A percentile compares a stretch with the other conserved stretches of the same genome.
These are phyloP conservation scores for Tubosaeta sp. DNA, from an alignment of 768 basidiomycete genomes.

Conservation along the genomic window DNA sequence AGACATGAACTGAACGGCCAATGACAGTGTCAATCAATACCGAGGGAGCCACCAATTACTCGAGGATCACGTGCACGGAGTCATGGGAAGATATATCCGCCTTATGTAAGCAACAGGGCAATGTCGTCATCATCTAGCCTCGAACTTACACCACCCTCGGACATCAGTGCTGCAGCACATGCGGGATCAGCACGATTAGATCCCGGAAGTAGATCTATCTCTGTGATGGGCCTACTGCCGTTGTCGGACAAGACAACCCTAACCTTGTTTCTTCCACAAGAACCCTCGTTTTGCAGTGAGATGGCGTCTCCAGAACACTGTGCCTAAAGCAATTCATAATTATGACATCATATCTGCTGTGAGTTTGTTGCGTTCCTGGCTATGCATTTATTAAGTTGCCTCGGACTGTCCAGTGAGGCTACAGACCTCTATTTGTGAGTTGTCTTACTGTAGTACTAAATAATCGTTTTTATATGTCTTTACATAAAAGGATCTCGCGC, in stretches of 20 bases:
- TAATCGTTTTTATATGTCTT: too few species aligned
- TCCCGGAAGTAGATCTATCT: too few species aligned
- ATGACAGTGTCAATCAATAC: conserved; percentile 7
- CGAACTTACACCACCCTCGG: too few species aligned
- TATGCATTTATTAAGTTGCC: too few species aligned
- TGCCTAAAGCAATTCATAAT: background rate
- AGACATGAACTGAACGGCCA: conserved; percentile 21
- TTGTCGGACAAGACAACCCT: too few species aligned
- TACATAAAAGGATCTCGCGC: too few species aligned
- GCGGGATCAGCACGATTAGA: too few species aligned
- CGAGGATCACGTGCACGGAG: conserved; percentile 19
- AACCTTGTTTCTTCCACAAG: background rate
- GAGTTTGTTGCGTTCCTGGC: background rate
- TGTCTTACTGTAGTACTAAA: too few species aligned
- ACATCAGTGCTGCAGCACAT: too few species aligned
- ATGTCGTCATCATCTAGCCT: background rate
- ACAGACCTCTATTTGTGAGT: too few species aligned
- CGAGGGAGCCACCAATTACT: conserved; percentile 10
- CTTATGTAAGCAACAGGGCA: background rate
- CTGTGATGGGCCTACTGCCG: background rate
- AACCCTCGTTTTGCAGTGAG: background rate
- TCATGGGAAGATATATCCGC: conserved; percentile 12
- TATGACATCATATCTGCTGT: background rate
- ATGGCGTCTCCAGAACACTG: background rate
- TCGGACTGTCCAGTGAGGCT: too few species aligned